A percentile compares a stretch with the other conserved stretches of the same genome.
Evolutionary conservation across 2,329 filamentous ascomycete species (phyloP).

Genomic region (Colletotrichum magnum): DNA sequence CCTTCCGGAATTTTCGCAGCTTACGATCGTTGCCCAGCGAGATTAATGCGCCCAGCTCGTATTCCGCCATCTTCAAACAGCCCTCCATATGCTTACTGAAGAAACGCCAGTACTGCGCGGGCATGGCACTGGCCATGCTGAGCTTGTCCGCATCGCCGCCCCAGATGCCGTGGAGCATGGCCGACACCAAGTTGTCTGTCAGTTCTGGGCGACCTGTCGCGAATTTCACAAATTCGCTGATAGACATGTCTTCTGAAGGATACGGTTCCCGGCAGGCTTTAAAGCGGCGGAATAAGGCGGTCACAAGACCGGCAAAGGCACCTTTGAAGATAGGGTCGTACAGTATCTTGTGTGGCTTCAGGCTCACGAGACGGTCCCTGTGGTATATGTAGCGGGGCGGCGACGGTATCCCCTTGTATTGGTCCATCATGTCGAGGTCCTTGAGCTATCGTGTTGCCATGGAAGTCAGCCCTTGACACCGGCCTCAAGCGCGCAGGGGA

Average conservation of each 20-base stretch:
- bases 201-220: conserved; percentile 66
- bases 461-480: conserved; percentile 4
- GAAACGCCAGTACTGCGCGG: conserved; percentile 62
- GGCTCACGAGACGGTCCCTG: conserved; percentile 73
- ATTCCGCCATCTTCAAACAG: too few species aligned
- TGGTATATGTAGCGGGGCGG: conserved; percentile 84
- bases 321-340: conserved; percentile 52
- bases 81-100: conserved; percentile 9
- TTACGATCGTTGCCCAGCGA: conserved; percentile 40
- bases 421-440: conserved; percentile 28
- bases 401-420: conserved; percentile 22
- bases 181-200: conserved; percentile 82
- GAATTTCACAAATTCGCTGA: conserved; percentile 76
- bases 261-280: conserved; percentile 38
- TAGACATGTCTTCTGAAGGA: conserved; percentile 73
- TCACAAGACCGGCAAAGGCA: conserved; percentile 47
- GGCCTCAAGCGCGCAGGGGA: conserved; percentile 19
- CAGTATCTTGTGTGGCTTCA: conserved; percentile 23
- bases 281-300: conserved; percentile 53
- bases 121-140: conserved; percentile 74
- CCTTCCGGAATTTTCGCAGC: conserved; percentile 24
- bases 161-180: conserved; percentile 88
- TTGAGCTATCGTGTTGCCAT: conserved; percentile 8
- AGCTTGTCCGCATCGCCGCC: conserved; percentile 89
- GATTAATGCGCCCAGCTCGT: too few species aligned